A percentile compares a stretch with the other conserved stretches of the same genome.
Conservation (phyloP, 2,329 filamentous ascomycete species). For the Paraconiothyrium sp. region DNA sequence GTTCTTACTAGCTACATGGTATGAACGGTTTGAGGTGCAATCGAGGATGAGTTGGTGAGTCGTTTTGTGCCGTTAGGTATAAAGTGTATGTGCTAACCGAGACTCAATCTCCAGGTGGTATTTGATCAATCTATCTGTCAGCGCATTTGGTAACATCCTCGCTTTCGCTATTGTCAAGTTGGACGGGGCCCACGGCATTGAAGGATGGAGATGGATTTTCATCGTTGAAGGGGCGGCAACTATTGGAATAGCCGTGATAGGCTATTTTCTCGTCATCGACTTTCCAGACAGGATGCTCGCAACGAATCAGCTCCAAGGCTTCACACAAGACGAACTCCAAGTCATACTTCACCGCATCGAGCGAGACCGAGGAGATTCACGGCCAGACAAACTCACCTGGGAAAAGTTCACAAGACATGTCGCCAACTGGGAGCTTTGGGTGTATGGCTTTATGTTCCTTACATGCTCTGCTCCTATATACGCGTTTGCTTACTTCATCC, state of each 20-base stretch:
- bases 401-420: slow-evolving; percentile 26
- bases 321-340: slow-evolving; percentile 39
- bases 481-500: slow-evolving; percentile 36
- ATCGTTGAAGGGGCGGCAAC: slow-evolving; percentile 43
- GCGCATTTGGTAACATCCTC: slow-evolving; percentile 46
- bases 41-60: slow-evolving; percentile 35
- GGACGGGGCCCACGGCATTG: slow-evolving; percentile 28
- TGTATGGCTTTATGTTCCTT: slow-evolving; percentile 35
- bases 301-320: slow-evolving; percentile 28
- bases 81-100: not conserved
- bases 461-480: slow-evolving; percentile 33
- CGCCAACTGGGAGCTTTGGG: slow-evolving; percentile 32
- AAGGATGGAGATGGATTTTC: slow-evolving; percentile 47
- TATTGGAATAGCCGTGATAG: slow-evolving; percentile 38
- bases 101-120: slow-evolving; percentile 50
- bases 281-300: slow-evolving; percentile 44
- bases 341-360: slow-evolving; percentile 37
- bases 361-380: slow-evolving; percentile 30
- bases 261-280: slow-evolving; percentile 53
- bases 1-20: slow-evolving; percentile 50
- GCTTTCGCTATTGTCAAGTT: slow-evolving; percentile 46
- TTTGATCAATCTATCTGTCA: slow-evolving; percentile 30
- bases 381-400: slow-evolving; percentile 32
- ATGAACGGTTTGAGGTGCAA: slow-evolving; percentile 49
- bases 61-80: not conserved